These are phyloP conservation scores for Ilyonectria robusta DNA, from an alignment of 2,329 filamentous ascomycete species.

Conservation along the genomic window DNA sequence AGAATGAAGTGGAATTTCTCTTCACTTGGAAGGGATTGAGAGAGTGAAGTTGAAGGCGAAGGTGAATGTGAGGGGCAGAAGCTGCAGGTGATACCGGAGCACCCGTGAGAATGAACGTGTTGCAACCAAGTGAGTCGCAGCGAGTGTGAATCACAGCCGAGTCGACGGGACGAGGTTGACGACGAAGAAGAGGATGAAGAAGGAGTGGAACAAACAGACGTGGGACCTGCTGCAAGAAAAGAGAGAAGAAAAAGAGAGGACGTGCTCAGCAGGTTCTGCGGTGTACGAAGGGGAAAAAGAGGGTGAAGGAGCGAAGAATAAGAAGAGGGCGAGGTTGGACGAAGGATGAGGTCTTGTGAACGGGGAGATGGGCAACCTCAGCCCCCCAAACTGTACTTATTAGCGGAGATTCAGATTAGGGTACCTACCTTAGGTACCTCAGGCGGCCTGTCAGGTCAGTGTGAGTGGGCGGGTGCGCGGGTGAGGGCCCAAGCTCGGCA, in stretches of 20 bases:
- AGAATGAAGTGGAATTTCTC: constrained; percentile 36
- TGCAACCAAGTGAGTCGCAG: constrained; percentile 38
- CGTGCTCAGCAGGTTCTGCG: constrained; percentile 52
- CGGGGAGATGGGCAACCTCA: constrained; percentile 9
- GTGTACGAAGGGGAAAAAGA: constrained; percentile 38
- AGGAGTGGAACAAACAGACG: constrained; percentile 51
- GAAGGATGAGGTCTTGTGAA: constrained; percentile 15
- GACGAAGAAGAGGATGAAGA: constrained; percentile 38
- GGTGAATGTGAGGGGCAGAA: constrained; percentile 31
- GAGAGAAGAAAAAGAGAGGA: constrained; percentile 52
- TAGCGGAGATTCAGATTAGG: background rate
- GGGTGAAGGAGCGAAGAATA: constrained; percentile 39
- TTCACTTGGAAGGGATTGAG: constrained; percentile 32
- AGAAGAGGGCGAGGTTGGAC: constrained; percentile 16
- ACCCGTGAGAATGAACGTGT: constrained; percentile 50
- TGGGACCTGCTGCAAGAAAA: constrained; percentile 39
- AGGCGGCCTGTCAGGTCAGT: background rate
- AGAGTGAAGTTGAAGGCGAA: constrained; percentile 24
- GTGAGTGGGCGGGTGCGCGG: constrained; percentile 2
- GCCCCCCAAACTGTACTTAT: background rate
- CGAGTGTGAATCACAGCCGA: constrained; percentile 40
- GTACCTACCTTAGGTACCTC: background rate
- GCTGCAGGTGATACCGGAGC: constrained; percentile 53
- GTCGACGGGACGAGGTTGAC: constrained; percentile 38
- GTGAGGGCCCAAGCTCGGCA: background rate